A percentile compares a stretch with the other conserved stretches of the same genome.
These are phyloP conservation scores for Xylariaceae sp. DNA, from an alignment of 2,329 filamentous ascomycete genomes.

Conservation along the genomic window DNA sequence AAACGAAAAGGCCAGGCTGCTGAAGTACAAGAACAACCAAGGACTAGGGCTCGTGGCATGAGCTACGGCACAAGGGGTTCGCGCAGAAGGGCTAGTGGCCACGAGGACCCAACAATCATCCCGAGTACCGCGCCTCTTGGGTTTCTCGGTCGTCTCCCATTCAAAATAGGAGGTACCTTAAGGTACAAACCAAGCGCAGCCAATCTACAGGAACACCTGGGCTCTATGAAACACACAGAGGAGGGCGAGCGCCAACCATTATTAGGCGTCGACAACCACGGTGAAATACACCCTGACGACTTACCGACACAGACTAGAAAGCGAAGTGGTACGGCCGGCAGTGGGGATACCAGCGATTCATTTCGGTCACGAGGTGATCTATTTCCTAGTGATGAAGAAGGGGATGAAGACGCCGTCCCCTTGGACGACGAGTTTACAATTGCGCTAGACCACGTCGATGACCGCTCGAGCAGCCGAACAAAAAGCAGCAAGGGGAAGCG, in stretches of 20 bases:
- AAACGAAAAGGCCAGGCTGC: conserved; percentile 31
- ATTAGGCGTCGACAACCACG: conserved; percentile 49
- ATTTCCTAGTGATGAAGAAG: conserved; percentile 84
- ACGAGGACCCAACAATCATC: conserved; percentile 87
- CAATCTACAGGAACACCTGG: conserved; percentile 86
- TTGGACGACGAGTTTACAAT: conserved; percentile 92
- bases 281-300: conserved; percentile 30
- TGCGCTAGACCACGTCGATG: conserved; percentile 78
- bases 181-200: conserved; percentile 91
- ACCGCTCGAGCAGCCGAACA: conserved; percentile 72
- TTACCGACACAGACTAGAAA: conserved; percentile 55
- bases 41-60: conserved; percentile 75
- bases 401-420: conserved; percentile 92
- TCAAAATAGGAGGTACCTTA: conserved; percentile 80
- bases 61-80: conserved; percentile 78
- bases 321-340: conserved; percentile 80
- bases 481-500: conserved; percentile 66
- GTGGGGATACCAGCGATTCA: conserved; percentile 83
- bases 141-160: conserved; percentile 83
- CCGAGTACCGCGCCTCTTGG: conserved; percentile 85
- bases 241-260: conserved; percentile 72
- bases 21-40: conserved; percentile 41
- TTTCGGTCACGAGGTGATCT: conserved; percentile 87
- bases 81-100: conserved; percentile 54
- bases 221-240: conserved; percentile 51